Evolutionary conservation across 2,329 filamentous ascomycete species (phyloP).

Genomic region (Teratosphaeria gauchensis): DNA sequence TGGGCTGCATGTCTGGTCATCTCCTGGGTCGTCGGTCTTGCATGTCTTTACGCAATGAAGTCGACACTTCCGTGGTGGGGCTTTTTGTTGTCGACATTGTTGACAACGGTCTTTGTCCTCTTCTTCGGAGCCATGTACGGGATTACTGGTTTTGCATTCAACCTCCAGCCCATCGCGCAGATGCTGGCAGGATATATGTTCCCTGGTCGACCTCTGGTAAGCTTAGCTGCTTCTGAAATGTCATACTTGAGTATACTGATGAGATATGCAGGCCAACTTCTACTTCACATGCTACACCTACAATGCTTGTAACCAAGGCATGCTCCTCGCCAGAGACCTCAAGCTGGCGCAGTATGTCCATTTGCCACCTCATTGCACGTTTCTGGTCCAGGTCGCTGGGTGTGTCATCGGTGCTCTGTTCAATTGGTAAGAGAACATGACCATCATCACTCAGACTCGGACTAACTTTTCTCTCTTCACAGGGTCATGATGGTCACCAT

Average conservation of each 20-base stretch:
- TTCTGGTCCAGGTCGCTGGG: slow-evolving; percentile 35
- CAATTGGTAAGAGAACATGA: slow-evolving; percentile 28
- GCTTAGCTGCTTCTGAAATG: background rate
- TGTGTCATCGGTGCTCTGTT: slow-evolving; percentile 34
- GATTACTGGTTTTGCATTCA: slow-evolving; percentile 29
- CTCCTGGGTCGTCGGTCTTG: slow-evolving; percentile 16
- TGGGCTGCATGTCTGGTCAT: slow-evolving; percentile 15
- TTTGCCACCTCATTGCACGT: slow-evolving; percentile 35
- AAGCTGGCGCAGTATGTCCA: slow-evolving; percentile 30
- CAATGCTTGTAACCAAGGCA: slow-evolving; percentile 23
- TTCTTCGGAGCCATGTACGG: slow-evolving; percentile 22
- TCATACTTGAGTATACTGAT: background rate
- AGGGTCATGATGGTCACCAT: slow-evolving; percentile 33
- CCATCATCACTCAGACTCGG: too few relatives aligned
- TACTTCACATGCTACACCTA: slow-evolving; percentile 22
- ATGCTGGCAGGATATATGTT: slow-evolving; percentile 42
- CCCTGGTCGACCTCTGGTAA: slow-evolving; percentile 18
- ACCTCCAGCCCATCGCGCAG: slow-evolving; percentile 34
- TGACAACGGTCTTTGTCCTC: slow-evolving; percentile 26
- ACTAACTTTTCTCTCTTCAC: too few relatives aligned
- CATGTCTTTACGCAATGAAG: slow-evolving; percentile 19
- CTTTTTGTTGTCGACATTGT: slow-evolving; percentile 18
- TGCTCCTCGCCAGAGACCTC: slow-evolving; percentile 25
- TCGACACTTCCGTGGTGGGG: slow-evolving; percentile 26
- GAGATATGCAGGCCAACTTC: slow-evolving; percentile 24